phyloP scores from a whole-genome alignment of 2,329 filamentous ascomycete genomes.

The Aspergillus proliferans region DNA sequence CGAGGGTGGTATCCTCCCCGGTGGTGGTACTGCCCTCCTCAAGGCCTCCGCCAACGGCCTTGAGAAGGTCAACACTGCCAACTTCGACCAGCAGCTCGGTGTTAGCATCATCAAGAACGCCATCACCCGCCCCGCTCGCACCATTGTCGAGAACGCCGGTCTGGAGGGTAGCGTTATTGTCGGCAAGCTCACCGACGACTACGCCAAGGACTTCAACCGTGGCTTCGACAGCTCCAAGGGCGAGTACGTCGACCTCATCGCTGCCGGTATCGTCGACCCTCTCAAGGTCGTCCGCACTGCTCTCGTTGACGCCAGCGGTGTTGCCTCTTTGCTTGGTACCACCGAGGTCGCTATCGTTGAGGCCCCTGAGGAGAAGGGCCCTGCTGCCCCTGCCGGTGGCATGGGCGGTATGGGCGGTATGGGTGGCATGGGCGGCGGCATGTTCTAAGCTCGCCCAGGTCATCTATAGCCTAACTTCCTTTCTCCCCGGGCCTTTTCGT shows the following conservation, averaged over 20 bases:
- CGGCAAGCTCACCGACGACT: constrained; percentile 96
- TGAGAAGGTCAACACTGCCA: constrained; percentile 71
- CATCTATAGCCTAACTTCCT: constrained; percentile 5
- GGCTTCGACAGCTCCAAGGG: constrained; percentile 95
- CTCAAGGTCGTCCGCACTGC: constrained; percentile 99
- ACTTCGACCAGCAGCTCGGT: constrained; percentile 99
- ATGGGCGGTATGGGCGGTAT: constrained; percentile 55
- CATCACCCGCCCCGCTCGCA: constrained; percentile 90
- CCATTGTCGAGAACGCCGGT: constrained; percentile 96
- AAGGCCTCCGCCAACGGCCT: constrained; percentile 93
- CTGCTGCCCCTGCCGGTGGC: constrained; percentile 46
- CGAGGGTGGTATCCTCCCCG: constrained; percentile 97
- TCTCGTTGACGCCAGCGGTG: constrained; percentile 88
- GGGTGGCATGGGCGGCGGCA: constrained; percentile 54
- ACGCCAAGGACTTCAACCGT: constrained; percentile 88
- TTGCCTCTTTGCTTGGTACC: constrained; percentile 92
- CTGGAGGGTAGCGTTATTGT: constrained; percentile 93
- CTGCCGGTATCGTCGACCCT: constrained; percentile 92
- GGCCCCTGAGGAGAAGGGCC: constrained; percentile 82
- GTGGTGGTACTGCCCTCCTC: constrained; percentile 94
- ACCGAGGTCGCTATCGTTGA: constrained; percentile 98
- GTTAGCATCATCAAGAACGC: constrained; percentile 96
- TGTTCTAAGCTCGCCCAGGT: constrained; percentile 50
- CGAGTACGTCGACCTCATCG: constrained; percentile 98
- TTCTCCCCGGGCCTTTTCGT: constrained; percentile 17